Conservation (phyloP, 2,329 filamentous ascomycete species). For the Aspergillus terreus region DNA sequence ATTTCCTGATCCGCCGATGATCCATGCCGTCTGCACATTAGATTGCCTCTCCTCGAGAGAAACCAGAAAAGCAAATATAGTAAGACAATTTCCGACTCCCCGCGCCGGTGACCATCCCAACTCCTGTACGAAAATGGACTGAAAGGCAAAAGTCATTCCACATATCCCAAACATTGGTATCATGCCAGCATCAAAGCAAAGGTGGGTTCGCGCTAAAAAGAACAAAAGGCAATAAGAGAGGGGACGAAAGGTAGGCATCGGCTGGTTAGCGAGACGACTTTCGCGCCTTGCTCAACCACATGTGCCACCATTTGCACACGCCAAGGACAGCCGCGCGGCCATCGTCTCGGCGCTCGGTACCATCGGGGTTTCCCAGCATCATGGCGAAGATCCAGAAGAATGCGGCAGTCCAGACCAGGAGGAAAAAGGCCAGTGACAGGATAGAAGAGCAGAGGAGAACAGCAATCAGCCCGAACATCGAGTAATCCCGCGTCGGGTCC, state of each 20-base stretch:
- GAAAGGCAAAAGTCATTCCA: conserved; percentile 17
- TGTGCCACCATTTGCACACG: conserved; percentile 59
- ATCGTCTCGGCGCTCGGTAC: conserved; percentile 57
- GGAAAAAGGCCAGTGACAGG: conserved; percentile 53
- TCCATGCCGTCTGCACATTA: not conserved
- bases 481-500: conserved; percentile 34
- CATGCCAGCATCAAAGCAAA: conserved; percentile 19
- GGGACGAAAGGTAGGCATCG: not conserved
- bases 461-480: conserved; percentile 41
- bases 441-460: conserved; percentile 56
- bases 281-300: conserved; percentile 46
- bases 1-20: conserved; percentile 3
- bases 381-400: conserved; percentile 61
- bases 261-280: conserved; percentile 13
- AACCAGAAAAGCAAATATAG: not conserved
- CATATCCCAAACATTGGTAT: conserved; percentile 25
- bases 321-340: conserved; percentile 57
- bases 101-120: conserved; percentile 4
- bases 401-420: conserved; percentile 57
- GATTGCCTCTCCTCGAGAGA: not conserved
- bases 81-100: conserved; percentile 1
- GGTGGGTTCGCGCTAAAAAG: conserved; percentile 1
- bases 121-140: conserved; percentile 8
- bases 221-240: conserved; percentile 5
- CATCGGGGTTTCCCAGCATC: conserved; percentile 60